These are phyloP conservation scores for Phytophthora pseudosyringae DNA, from an alignment of 352 stramenopile genomes.

Conservation along the genomic window DNA sequence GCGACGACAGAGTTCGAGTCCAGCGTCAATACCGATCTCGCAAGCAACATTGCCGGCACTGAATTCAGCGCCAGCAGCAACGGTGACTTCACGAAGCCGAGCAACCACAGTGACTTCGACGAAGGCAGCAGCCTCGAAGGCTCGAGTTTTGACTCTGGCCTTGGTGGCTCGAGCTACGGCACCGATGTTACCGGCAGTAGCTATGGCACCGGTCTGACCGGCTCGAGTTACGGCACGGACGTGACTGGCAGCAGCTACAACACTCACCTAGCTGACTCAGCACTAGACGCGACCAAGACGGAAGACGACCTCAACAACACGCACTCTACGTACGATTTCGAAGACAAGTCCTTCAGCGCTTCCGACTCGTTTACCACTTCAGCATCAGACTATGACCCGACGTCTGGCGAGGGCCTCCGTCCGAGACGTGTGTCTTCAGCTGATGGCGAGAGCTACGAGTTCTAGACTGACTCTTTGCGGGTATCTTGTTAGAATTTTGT, in stretches of 20 bases:
- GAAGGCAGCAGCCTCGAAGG: conserved; percentile 38
- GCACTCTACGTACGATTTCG: conserved; percentile 54
- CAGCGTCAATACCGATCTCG: conserved; percentile 18
- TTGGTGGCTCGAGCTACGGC: conserved; percentile 35
- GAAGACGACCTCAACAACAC: conserved; percentile 38
- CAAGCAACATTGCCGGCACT: conserved; percentile 10
- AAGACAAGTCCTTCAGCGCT: conserved; percentile 41
- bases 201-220: conserved; percentile 26
- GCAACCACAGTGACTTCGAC: conserved; percentile 21
- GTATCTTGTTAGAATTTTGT: conserved; percentile 21
- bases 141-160: conserved; percentile 35
- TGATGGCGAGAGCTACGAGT: conserved; percentile 79
- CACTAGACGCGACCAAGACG: conserved; percentile 17
- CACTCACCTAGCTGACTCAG: conserved; percentile 22
- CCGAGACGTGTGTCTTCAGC: conserved; percentile 52
- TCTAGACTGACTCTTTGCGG: conserved; percentile 41
- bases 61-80: conserved; percentile 24
- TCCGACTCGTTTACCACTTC: conserved; percentile 39
- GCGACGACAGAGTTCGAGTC: conserved; percentile 19
- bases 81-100: conserved; percentile 27
- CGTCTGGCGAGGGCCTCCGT: conserved; percentile 25
- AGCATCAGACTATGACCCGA: conserved; percentile 31
- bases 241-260: conserved; percentile 26
- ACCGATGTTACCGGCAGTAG: conserved; percentile 29
- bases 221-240: conserved; percentile 29